A percentile compares a stretch with the other conserved stretches of the same genome.
phyloP scores from a whole-genome alignment of 768 basidiomycete species.

The Auriscalpium orientale region DNA sequence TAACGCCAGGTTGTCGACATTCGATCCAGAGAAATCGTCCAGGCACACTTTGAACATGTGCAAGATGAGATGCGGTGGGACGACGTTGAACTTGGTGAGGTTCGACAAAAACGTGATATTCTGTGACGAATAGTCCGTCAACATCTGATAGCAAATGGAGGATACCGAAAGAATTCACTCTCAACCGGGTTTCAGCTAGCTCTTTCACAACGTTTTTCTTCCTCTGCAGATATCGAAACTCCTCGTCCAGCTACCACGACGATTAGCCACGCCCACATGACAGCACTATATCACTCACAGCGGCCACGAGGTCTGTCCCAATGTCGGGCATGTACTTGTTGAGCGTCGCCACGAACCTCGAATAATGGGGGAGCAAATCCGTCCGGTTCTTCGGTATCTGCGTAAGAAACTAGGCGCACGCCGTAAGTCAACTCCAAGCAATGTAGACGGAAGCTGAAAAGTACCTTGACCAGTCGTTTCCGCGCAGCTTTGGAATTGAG shows the following conservation, averaged over 20 bases:
- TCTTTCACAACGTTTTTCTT: constrained; percentile 93
- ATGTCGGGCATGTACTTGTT: constrained; percentile 92
- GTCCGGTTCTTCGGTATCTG: constrained; percentile 82
- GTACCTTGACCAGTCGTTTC: constrained; percentile 82
- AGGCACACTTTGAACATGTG: constrained; percentile 97
- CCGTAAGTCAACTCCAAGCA: not conserved
- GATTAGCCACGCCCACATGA: not conserved
- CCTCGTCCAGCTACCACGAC: constrained; percentile 76
- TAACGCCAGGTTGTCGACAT: constrained; percentile 89
- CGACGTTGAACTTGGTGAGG: constrained; percentile 91
- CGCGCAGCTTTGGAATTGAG: constrained; percentile 95
- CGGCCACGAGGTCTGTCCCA: constrained; percentile 70
- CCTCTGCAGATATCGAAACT: constrained; percentile 89
- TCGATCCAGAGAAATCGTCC: constrained; percentile 89
- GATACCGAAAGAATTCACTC: constrained; percentile 42
- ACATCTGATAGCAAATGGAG: not conserved
- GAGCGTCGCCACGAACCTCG: constrained; percentile 81
- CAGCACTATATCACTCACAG: constrained; percentile 42
- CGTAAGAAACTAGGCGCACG: constrained; percentile 52
- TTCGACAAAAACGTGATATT: constrained; percentile 85
- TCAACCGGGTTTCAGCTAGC: constrained; percentile 74
- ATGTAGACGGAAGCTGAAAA: not conserved
- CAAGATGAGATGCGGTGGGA: constrained; percentile 85
- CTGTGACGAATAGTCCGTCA: constrained; percentile 30
- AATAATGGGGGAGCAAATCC: constrained; percentile 90